These are phyloP conservation scores for Rubia occidens DNA, from an alignment of 305 asterid species.

Conservation along the genomic window DNA sequence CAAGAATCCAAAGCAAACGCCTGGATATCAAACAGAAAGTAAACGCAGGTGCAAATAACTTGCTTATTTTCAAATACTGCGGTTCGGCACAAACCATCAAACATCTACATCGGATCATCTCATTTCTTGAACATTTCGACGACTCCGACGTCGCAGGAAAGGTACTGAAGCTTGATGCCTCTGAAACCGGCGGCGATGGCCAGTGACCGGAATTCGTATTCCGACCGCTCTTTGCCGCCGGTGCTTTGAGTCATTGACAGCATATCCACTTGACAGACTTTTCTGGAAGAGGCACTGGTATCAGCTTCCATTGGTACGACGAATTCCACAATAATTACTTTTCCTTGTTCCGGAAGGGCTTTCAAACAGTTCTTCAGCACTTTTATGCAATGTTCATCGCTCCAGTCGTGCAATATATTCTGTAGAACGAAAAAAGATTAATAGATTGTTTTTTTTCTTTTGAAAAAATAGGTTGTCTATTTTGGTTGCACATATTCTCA, in stretches of 20 bases:
- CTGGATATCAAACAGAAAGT: neutral
- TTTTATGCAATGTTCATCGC: constrained; percentile 6
- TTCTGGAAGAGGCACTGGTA: neutral
- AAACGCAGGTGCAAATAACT: neutral
- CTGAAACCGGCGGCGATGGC: constrained; percentile 7
- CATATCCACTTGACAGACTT: neutral
- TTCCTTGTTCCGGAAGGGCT: constrained; percentile 6
- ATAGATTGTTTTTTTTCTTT: neutral
- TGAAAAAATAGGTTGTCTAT: too few relatives aligned
- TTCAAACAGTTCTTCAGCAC: constrained; percentile 5
- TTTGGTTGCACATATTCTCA: too few relatives aligned
- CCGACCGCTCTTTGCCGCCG: constrained; percentile 14
- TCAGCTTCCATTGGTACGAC: constrained; percentile 5
- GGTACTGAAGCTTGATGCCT: neutral
- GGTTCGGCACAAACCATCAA: neutral
- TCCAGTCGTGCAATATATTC: constrained; percentile 10
- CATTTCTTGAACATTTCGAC: constrained; percentile 4
- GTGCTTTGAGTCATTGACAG: constrained; percentile 4
- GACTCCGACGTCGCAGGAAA: constrained; percentile 5
- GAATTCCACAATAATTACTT: neutral
- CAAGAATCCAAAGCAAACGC: neutral
- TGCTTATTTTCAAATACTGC: neutral
- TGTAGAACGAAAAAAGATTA: neutral
- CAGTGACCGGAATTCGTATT: constrained; percentile 3
- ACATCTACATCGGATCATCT: neutral